These are phyloP conservation scores for Aspergillus jensenii DNA, from an alignment of 2,329 filamentous ascomycete genomes.

Conservation along the genomic window DNA sequence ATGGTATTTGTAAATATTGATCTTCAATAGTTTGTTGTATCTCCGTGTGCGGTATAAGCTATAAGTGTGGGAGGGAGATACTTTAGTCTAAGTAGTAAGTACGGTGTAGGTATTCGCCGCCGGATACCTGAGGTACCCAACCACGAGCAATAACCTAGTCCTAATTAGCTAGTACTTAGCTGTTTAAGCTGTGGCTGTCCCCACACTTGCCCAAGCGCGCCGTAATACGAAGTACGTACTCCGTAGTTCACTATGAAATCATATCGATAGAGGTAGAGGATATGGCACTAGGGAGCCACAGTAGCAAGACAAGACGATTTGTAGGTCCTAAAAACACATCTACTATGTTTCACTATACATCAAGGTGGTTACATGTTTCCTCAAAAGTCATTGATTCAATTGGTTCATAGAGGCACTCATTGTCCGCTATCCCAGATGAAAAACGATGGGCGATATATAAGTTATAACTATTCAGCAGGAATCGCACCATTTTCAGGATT, in stretches of 20 bases:
- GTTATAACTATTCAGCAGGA: conserved; percentile 28
- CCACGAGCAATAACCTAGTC: too few species aligned
- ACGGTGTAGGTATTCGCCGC: too few species aligned
- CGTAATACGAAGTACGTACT: not conserved
- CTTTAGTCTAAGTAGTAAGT: too few species aligned
- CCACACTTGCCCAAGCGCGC: not conserved
- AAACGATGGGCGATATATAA: conserved; percentile 18
- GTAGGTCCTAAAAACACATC: not conserved
- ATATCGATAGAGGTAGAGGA: not conserved
- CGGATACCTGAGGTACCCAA: too few species aligned
- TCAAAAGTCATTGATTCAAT: not conserved
- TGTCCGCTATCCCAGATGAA: conserved; percentile 27
- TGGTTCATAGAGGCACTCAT: conserved; percentile 15
- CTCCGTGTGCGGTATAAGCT: not conserved
- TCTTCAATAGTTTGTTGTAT: not conserved
- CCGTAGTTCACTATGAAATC: not conserved
- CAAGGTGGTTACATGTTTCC: not conserved
- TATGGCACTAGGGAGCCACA: not conserved
- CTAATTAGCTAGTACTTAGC: too few species aligned
- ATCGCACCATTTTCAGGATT: conserved; percentile 28
- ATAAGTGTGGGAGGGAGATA: not conserved
- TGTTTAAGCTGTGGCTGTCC: not conserved
- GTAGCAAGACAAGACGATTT: not conserved
- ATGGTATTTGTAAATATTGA: not conserved
- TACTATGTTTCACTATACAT: conserved; percentile 6